A percentile compares a stretch with the other conserved stretches of the same genome.
phyloP scores from a whole-genome alignment of 1,284 basidiomycete species.

The Veloboletus limbatus region DNA sequence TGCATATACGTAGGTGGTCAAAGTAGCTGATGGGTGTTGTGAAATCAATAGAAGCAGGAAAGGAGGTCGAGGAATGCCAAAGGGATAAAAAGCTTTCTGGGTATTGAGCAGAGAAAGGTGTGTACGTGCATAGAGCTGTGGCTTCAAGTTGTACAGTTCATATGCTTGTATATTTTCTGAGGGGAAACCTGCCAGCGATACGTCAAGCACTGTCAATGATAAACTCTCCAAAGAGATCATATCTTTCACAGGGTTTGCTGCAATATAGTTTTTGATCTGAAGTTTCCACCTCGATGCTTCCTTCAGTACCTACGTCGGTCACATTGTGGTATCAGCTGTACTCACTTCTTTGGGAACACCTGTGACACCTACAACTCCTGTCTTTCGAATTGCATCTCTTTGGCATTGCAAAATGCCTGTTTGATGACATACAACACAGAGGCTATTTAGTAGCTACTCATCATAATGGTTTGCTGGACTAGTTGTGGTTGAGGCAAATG shows the following conservation, averaged over 20 bases:
- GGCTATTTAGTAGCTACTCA: no score
- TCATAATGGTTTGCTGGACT: no score
- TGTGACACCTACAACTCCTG: conserved; percentile 60
- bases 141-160: conserved; percentile 67
- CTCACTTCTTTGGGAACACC: conserved; percentile 53
- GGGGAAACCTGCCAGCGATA: conserved; percentile 53
- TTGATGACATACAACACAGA: no score
- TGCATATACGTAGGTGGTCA: conserved; percentile 73
- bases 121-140: conserved; percentile 56
- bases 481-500: no score
- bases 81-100: conserved; percentile 56
- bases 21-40: conserved; percentile 67
- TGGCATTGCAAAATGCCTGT: no score
- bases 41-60: conserved; percentile 47
- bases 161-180: conserved; percentile 67
- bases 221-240: background rate
- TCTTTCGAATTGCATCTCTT: conserved; percentile 46
- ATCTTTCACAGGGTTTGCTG: conserved; percentile 55
- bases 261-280: conserved; percentile 54
- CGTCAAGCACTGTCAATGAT: background rate
- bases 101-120: conserved; percentile 51
- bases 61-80: conserved; percentile 46
- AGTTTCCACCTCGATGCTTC: conserved; percentile 64
- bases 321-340: background rate
- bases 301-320: conserved; percentile 26